These are phyloP conservation scores for Emydomyces testavorans DNA, from an alignment of 2,329 filamentous ascomycete genomes.

Conservation along the genomic window DNA sequence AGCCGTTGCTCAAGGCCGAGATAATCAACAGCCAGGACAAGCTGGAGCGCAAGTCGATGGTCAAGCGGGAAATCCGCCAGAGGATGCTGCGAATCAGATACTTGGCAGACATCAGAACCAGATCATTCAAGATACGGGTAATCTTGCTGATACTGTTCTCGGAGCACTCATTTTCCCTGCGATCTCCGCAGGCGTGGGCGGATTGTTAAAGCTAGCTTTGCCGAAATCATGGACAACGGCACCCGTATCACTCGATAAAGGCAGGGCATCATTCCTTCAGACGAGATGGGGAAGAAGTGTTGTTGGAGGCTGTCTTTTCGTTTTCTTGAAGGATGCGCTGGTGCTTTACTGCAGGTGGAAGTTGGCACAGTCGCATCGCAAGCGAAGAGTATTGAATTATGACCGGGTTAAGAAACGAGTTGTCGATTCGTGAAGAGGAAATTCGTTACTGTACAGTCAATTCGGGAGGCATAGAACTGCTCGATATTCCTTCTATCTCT, in stretches of 20 bases:
- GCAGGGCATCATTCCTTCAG: conserved; percentile 59
- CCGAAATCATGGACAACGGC: conserved; percentile 56
- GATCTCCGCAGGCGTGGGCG: conserved; percentile 67
- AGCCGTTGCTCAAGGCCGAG: conserved; percentile 20
- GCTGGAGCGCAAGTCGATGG: conserved; percentile 22
- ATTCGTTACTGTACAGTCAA: background rate
- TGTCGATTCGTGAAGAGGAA: conserved; percentile 7
- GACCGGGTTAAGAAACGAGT: conserved; percentile 33
- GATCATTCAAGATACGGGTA: conserved; percentile 43
- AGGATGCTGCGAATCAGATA: conserved; percentile 17
- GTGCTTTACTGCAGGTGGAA: conserved; percentile 48
- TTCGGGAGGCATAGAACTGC: background rate
- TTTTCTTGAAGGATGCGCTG: conserved; percentile 64
- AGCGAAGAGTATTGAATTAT: conserved; percentile 38
- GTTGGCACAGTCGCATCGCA: conserved; percentile 37
- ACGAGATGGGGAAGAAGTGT: conserved; percentile 81
- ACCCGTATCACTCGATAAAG: conserved; percentile 27
- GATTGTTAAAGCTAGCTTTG: conserved; percentile 56
- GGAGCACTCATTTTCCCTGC: conserved; percentile 69
- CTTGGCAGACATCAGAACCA: conserved; percentile 36
- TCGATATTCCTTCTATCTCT: background rate
- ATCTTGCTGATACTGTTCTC: conserved; percentile 49
- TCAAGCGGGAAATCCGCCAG: conserved; percentile 15
- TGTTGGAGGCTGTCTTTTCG: conserved; percentile 75
- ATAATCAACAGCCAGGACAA: conserved; percentile 21